phyloP scores from a whole-genome alignment of 257 asterid genomes.

The Nyctanthes arbortristis region DNA sequence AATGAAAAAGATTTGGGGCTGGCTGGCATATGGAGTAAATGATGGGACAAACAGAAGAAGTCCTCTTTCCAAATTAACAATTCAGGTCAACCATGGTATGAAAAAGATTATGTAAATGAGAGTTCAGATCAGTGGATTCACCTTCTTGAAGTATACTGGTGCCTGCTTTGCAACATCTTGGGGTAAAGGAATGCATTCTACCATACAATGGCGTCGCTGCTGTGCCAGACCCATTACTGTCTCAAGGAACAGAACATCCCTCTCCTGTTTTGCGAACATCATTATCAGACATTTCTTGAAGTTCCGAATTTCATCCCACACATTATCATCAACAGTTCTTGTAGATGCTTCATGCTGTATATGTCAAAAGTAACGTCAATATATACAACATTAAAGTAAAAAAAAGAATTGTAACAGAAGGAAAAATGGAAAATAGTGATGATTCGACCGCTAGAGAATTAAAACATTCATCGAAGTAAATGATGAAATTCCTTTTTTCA shows the following conservation, averaged over 20 bases:
- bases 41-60: constrained; percentile 5
- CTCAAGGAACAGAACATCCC: constrained; percentile 79
- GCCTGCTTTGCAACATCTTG: constrained; percentile 80
- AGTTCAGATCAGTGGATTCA: constrained; percentile 23
- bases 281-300: constrained; percentile 96
- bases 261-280: constrained; percentile 90
- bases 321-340: constrained; percentile 80
- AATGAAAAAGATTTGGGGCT: no score
- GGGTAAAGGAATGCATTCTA: constrained; percentile 91
- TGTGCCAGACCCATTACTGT: constrained; percentile 80
- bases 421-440: no score
- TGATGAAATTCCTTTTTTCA: neutral
- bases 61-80: constrained; percentile 4
- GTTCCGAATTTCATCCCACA: constrained; percentile 92
- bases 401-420: no score
- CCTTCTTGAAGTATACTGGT: constrained; percentile 96
- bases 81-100: neutral
- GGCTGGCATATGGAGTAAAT: neutral
- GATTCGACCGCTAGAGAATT: no score
- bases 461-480: no score
- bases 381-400: neutral
- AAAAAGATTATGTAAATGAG: constrained; percentile 6
- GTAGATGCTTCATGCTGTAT: constrained; percentile 87
- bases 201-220: constrained; percentile 85
- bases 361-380: constrained; percentile 3